A percentile compares a stretch with the other conserved stretches of the same genome.
Conservation (phyloP, 495 filamentous ascomycete genomes). For the Gamarada debralockiae region DNA sequence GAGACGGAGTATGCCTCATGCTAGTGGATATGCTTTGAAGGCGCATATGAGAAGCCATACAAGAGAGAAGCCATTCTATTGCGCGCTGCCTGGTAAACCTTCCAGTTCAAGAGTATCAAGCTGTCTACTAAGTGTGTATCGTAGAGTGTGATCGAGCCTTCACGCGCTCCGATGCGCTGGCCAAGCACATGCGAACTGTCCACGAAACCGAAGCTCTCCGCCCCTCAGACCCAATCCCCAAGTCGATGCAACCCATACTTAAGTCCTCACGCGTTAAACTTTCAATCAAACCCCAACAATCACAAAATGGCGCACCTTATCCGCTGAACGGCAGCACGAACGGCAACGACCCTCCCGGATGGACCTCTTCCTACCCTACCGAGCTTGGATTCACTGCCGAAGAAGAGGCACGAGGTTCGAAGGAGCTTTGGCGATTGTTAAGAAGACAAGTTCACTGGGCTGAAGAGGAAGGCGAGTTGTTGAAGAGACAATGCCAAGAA, state of each 20-base stretch:
- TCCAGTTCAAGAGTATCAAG: background rate
- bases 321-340: conserved; percentile 46
- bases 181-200: conserved; percentile 98
- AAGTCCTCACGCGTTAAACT: conserved; percentile 64
- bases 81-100: conserved; percentile 76
- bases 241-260: conserved; percentile 50
- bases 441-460: conserved; percentile 80
- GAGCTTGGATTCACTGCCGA: conserved; percentile 56
- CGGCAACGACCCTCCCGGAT: conserved; percentile 45
- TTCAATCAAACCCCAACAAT: conserved; percentile 50
- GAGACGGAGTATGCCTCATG: conserved; percentile 84
- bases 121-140: conserved; percentile 4
- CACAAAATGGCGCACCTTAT: conserved; percentile 35
- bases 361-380: conserved; percentile 22
- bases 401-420: conserved; percentile 65
- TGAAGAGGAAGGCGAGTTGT: conserved; percentile 59
- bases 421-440: conserved; percentile 68
- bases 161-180: conserved; percentile 91
- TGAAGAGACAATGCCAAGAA: conserved; percentile 59
- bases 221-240: conserved; percentile 81
- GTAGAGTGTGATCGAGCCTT: conserved; percentile 96
- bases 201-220: conserved; percentile 94
- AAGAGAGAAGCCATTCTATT: conserved; percentile 97
- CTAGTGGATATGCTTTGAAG: conserved; percentile 89
- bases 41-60: conserved; percentile 98